A percentile compares a stretch with the other conserved stretches of the same genome.
These are phyloP conservation scores for Leccinum subgranulosum DNA, from an alignment of 768 basidiomycete species.

Conservation along the genomic window DNA sequence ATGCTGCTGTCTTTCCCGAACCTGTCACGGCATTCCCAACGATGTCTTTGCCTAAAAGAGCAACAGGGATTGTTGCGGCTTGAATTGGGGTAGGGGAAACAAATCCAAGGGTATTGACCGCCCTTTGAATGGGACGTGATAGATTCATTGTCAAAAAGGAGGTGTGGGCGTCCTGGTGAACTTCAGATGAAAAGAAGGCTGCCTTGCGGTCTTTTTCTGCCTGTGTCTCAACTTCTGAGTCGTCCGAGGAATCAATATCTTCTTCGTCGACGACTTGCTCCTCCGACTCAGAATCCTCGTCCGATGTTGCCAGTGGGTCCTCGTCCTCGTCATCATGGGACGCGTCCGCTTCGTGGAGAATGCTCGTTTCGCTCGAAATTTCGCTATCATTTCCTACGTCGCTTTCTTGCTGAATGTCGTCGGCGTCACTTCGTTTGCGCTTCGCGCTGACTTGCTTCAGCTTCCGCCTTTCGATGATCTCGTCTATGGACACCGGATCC, in stretches of 20 bases:
- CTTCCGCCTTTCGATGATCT: conserved; percentile 80
- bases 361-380: conserved; percentile 1
- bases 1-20: conserved; percentile 98
- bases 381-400: conserved; percentile 25
- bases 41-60: conserved; percentile 91
- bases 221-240: conserved; percentile 59
- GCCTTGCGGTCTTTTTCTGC: conserved; percentile 69
- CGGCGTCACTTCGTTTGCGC: conserved; percentile 51
- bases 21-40: conserved; percentile 96
- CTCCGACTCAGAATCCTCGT: conserved; percentile 29
- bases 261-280: conserved; percentile 30
- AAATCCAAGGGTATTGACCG: conserved; percentile 80
- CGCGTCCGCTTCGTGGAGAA: conserved; percentile 26
- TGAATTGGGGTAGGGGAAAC: conserved; percentile 93
- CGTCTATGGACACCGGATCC: conserved; percentile 85
- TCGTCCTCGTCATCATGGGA: conserved; percentile 27
- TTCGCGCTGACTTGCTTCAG: conserved; percentile 45
- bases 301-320: conserved; percentile 33
- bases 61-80: conserved; percentile 89
- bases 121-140: conserved; percentile 90
- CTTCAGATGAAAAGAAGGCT: conserved; percentile 78
- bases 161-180: conserved; percentile 50
- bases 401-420: conserved; percentile 38
- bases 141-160: conserved; percentile 94
- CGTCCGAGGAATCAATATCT: conserved; percentile 50